Evolutionary conservation across 1,284 basidiomycete species (phyloP).

Genomic region (Ceratobasidium theobromae): DNA sequence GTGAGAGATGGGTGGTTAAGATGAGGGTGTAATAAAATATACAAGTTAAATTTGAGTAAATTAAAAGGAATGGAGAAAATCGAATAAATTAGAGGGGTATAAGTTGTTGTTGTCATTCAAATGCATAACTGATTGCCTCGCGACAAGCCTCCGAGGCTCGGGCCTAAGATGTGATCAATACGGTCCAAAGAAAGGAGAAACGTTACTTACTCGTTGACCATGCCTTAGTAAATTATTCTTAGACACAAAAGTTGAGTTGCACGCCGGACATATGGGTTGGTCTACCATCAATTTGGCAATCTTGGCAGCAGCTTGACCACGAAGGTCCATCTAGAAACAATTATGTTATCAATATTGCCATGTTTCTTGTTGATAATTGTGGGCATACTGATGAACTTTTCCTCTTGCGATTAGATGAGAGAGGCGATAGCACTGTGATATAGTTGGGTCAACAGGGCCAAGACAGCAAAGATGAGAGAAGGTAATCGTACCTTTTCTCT

Average conservation of each 20-base stretch:
- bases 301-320: neutral
- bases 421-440: constrained; percentile 1
- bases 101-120: constrained; percentile 6
- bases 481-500: neutral
- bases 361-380: neutral
- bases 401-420: constrained; percentile 3
- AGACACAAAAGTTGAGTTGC: constrained; percentile 21
- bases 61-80: neutral
- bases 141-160: constrained; percentile 26
- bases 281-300: constrained; percentile 9
- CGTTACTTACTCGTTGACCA: constrained; percentile 13
- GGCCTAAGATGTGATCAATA: neutral
- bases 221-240: constrained; percentile 6
- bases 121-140: constrained; percentile 23
- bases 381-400: constrained; percentile 11
- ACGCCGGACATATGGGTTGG: constrained; percentile 21
- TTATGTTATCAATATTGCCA: neutral
- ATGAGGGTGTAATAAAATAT: too few species aligned
- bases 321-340: constrained; percentile 5
- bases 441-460: neutral
- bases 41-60: neutral
- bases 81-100: neutral
- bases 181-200: neutral
- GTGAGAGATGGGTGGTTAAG: neutral
- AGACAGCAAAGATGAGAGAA: neutral